Base-by-base conservation (phyloP, 805 yeast genomes). In the Teunomyces gatunensis region DNA sequence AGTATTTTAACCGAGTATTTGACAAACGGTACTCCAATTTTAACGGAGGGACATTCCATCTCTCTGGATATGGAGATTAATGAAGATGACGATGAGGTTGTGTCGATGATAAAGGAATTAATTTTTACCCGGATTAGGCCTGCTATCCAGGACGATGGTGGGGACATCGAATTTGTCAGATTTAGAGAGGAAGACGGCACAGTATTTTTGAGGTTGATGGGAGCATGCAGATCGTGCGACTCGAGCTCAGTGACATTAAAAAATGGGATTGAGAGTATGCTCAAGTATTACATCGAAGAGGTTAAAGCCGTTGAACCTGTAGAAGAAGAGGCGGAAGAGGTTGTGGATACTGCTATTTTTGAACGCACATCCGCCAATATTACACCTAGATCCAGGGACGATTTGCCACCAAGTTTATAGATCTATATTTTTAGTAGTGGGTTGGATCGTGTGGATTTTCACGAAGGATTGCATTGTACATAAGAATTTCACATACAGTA, bases 171-270 rank as follows among this genome's bases (percentile, higher is more conserved):
- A 56, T 84, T 83, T 64, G 81, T 84, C 29, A 69, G 71, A 1
- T 83, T 84, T 57, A 54, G 53, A 15, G 83, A 80, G 51, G 75
- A 75, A 6, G 59, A 70, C 2, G 89, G 89, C 6, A 73, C 77
- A 0, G 88, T 83, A 0, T 74, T 69, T 47, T 71, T 84, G 56
- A 77, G 77, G 60, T 70, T 84, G 45, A 77, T 77, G 61, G 89
- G 89, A 28, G 89, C 89, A 1, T 84, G 89, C 60, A 75, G 87
- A 58, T 79, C 86, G n/a, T 84, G 89, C 58, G 85, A 83, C 54
- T 73, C 84, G 15, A 78, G 84, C 46, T 79, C 83, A 36, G 83
- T 82, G 28, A 84, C 89, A 0, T 71, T 84, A 57, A 83, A 81
- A 53, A 78, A 78, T 51, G 89, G 89, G 18, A 83, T 84, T 43